Percentiles rank a stretch among this genome's conserved stretches.
Evolutionary conservation across 768 basidiomycete species (phyloP).

Genomic region (Lactarius hatsudake): DNA sequence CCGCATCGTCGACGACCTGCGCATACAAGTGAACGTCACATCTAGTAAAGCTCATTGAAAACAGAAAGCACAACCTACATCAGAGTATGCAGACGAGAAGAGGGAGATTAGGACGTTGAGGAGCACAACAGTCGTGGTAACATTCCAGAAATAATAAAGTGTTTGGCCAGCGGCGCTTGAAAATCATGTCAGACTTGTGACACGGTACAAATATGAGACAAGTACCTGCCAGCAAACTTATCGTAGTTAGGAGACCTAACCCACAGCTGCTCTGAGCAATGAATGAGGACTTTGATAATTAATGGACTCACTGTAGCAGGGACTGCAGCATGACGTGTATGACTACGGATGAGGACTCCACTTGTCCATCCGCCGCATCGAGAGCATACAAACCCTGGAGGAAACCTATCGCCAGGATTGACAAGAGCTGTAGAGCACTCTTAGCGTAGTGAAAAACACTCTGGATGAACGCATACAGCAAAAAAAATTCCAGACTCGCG

Average conservation of each 20-base stretch:
- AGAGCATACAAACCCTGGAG: conserved; percentile 84
- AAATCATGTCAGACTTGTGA: background rate
- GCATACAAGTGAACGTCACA: background rate
- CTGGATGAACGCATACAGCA: conserved; percentile 48
- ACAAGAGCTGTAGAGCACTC: conserved; percentile 55
- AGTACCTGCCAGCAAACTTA: conserved; percentile 25
- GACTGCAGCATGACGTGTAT: conserved; percentile 75
- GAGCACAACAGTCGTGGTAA: conserved; percentile 76
- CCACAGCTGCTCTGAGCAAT: background rate
- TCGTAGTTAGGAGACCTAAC: conserved; percentile 16
- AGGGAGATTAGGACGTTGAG: conserved; percentile 95
- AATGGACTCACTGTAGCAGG: conserved; percentile 61
- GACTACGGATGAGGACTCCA: conserved; percentile 33
- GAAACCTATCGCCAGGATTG: conserved; percentile 81
- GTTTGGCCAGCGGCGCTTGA: conserved; percentile 55
- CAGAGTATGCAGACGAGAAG: conserved; percentile 89
- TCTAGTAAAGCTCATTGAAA: background rate
- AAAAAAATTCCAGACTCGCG: conserved; percentile 92
- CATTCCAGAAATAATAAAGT: conserved; percentile 86
- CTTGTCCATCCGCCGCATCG: conserved; percentile 82
- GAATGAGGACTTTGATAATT: background rate
- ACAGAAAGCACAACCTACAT: conserved; percentile 47
- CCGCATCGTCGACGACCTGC: conserved; percentile 78
- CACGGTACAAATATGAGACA: background rate
- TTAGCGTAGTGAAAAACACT: conserved; percentile 3